Conservation (phyloP, 441 rosid genomes). For the Croton laevigatus region DNA sequence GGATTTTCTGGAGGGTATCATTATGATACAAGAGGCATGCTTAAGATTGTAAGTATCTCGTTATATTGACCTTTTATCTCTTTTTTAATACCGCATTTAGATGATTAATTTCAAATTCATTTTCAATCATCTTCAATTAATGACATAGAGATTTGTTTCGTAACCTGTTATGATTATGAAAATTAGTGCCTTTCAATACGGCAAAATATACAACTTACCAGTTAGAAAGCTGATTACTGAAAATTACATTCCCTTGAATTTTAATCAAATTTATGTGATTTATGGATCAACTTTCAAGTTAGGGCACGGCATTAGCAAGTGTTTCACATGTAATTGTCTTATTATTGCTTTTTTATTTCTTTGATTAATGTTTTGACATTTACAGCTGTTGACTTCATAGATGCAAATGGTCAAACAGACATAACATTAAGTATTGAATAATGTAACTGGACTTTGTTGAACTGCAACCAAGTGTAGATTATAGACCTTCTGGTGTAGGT, state of each 20-base stretch:
- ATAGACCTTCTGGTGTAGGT: background rate
- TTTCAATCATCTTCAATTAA: conserved; percentile 3
- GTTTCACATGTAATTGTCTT: background rate
- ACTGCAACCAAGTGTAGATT: background rate
- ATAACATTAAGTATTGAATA: background rate
- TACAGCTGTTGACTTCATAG: background rate
- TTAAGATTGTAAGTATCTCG: conserved; percentile 47
- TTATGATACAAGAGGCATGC: conserved; percentile 84
- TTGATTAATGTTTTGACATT: background rate
- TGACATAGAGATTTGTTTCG: conserved; percentile 1
- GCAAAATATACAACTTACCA: background rate
- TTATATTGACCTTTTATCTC: background rate
- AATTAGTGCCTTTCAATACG: conserved; percentile 3
- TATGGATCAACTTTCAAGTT: conserved; percentile 9
- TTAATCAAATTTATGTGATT: background rate
- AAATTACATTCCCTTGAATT: background rate
- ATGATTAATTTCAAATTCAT: background rate
- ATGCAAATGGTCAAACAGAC: background rate
- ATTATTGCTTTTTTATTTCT: background rate
- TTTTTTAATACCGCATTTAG: conserved; percentile 11
- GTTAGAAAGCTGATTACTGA: background rate
- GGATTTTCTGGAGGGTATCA: conserved; percentile 90
- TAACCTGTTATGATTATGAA: conserved; percentile 1
- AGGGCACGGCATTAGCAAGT: background rate
- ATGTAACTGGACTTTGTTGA: conserved; percentile 11